Evolutionary conservation across 352 stramenopile genomes (phyloP).

Genomic region (Phytopythium mirpurense): DNA sequence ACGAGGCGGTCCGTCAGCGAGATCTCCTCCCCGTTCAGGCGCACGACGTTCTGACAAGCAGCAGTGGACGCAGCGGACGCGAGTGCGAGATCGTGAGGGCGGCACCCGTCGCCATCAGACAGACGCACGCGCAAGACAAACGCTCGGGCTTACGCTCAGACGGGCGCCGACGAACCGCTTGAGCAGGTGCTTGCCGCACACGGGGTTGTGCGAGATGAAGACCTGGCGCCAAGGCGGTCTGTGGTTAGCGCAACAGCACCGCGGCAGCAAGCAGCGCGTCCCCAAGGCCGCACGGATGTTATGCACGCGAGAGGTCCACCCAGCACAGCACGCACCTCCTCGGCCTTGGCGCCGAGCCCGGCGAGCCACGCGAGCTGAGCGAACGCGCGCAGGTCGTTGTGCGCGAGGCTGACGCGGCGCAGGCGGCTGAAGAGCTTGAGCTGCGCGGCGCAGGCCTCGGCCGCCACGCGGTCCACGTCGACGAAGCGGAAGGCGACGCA

Average conservation of each 20-base stretch:
- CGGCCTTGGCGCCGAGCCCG: constrained; percentile 40
- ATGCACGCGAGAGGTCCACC: too few relatives aligned
- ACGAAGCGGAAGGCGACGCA: constrained; percentile 67
- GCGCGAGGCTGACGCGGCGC: constrained; percentile 48
- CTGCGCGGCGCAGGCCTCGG: constrained; percentile 24
- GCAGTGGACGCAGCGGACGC: background rate
- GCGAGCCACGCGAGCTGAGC: constrained; percentile 60
- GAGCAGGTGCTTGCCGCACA: constrained; percentile 51
- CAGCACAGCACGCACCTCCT: constrained; percentile 59
- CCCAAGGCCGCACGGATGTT: too few relatives aligned
- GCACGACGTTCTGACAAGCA: constrained; percentile 36
- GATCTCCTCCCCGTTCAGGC: constrained; percentile 64
- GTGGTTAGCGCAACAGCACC: background rate
- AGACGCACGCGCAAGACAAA: too few relatives aligned
- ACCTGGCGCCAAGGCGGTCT: constrained; percentile 22
- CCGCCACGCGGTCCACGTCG: constrained; percentile 37
- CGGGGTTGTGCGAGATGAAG: constrained; percentile 54
- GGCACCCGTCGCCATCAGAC: too few relatives aligned
- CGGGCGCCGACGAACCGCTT: constrained; percentile 42
- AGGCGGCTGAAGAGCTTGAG: constrained; percentile 59
- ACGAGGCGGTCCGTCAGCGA: constrained; percentile 32
- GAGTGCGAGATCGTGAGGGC: too few relatives aligned
- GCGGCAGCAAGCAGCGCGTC: too few relatives aligned
- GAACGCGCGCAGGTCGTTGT: constrained; percentile 64
- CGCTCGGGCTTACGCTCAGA: constrained; percentile 51